A percentile compares a stretch with the other conserved stretches of the same genome.
Evolutionary conservation across 352 stramenopile species (phyloP).

Genomic region (Globisporangium canariense): DNA sequence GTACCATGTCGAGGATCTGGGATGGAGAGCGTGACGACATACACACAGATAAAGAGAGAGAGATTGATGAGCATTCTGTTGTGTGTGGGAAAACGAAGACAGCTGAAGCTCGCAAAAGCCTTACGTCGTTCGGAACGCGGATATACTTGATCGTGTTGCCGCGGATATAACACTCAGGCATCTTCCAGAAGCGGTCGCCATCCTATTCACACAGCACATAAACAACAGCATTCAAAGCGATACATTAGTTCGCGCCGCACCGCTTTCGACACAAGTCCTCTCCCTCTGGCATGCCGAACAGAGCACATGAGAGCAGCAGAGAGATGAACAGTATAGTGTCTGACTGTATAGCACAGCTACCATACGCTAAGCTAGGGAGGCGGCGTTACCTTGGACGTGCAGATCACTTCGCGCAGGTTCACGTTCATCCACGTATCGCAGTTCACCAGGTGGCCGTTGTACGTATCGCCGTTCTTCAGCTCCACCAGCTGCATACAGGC

Average conservation of each 20-base stretch:
- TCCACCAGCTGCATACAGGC: conserved; percentile 88
- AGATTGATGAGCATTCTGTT: too few relatives aligned
- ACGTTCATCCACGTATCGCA: conserved; percentile 99
- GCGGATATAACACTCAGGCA: conserved; percentile 98
- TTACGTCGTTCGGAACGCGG: conserved; percentile 93
- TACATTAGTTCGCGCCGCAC: too few relatives aligned
- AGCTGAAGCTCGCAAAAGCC: background rate
- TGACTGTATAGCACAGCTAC: too few relatives aligned
- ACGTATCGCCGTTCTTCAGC: conserved; percentile 98
- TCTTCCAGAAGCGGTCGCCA: conserved; percentile 97
- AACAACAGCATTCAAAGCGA: conserved; percentile 1
- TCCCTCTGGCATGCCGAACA: too few relatives aligned
- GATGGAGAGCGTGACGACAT: background rate
- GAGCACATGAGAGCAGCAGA: too few relatives aligned
- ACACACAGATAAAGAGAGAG: background rate
- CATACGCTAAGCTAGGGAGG: too few relatives aligned
- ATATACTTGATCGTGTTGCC: conserved; percentile 99
- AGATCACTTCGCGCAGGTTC: conserved; percentile 98
- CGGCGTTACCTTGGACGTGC: conserved; percentile 86
- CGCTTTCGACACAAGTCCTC: too few relatives aligned
- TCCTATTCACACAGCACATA: conserved; percentile 51
- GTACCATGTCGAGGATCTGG: conserved; percentile 92
- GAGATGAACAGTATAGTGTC: too few relatives aligned
- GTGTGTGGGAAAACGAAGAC: too few relatives aligned
- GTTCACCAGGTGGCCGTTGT: conserved; percentile 96